phyloP scores from a whole-genome alignment of 495 filamentous ascomycete genomes.

The Lentithecium fluviatile region DNA sequence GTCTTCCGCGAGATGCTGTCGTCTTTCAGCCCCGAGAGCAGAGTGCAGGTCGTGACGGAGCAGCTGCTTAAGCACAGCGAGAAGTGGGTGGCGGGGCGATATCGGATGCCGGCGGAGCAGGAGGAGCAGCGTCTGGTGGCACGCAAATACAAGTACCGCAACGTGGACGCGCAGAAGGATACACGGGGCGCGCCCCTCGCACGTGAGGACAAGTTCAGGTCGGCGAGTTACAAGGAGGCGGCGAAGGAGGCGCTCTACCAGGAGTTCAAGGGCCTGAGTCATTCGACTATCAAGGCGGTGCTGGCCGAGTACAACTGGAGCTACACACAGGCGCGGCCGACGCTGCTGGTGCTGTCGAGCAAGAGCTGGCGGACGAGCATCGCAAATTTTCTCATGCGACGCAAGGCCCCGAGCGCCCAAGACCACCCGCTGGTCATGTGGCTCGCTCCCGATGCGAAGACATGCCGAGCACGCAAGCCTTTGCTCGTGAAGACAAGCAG shows the following conservation, averaged over 20 bases:
- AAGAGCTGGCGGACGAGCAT: constrained; percentile 87
- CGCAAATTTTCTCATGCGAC: constrained; percentile 67
- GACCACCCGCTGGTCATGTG: constrained; percentile 67
- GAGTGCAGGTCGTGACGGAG: constrained; percentile 81
- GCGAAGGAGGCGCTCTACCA: constrained; percentile 61
- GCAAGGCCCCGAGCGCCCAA: constrained; percentile 60
- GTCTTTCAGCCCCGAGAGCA: constrained; percentile 76
- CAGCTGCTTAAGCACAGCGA: constrained; percentile 74
- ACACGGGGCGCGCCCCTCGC: constrained; percentile 50
- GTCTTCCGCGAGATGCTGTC: constrained; percentile 89
- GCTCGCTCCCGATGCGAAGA: constrained; percentile 51
- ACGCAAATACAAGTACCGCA: constrained; percentile 42
- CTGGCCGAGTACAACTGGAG: constrained; percentile 88
- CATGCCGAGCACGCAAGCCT: constrained; percentile 52
- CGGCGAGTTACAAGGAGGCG: constrained; percentile 66
- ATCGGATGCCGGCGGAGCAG: constrained; percentile 32
- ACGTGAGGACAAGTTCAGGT: constrained; percentile 71
- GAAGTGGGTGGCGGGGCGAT: constrained; percentile 71
- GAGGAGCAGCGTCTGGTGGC: constrained; percentile 11
- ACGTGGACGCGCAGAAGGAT: constrained; percentile 12
- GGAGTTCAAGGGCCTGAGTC: constrained; percentile 80
- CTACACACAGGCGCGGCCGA: constrained; percentile 74
- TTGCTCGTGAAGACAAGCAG: constrained; percentile 69
- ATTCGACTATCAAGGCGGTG: constrained; percentile 80
- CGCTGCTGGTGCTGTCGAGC: constrained; percentile 68